Base-by-base conservation (phyloP, 495 filamentous ascomycete species). In the Amorphotheca resinae region DNA sequence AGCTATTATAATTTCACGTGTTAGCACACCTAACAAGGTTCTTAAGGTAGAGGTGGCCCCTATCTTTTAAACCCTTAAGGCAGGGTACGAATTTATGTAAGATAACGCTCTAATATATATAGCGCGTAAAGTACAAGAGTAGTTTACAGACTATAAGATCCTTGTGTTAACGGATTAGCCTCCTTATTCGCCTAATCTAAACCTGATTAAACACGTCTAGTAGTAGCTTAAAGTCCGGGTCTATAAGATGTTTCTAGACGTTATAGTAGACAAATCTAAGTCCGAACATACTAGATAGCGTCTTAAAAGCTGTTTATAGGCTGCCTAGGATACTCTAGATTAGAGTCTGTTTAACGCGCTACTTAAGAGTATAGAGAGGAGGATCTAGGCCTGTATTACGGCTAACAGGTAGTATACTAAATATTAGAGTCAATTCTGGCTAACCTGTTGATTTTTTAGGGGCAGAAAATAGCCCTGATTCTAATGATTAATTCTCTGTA, bases 41-140 rank as follows among this genome's bases (percentile, higher is more conserved):
- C 30, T 42, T 11, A 16, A 42, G 3, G 14, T 17, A 17, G 4
- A 32, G 18, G 40, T 42, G 4, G 15, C 3, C 3, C 16, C 20
- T 32, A 33, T 42, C 11, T 26, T 38, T 18, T 4, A 38, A 17
- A 14, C 6, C 6, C 8, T 38, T 9, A 17, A 34, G 20, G 9
- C n/a, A 38, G 35, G n/a, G 8, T 38, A 38, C 20, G 35, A 38
- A 18, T 38, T 38, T 22, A 38, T 38, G 18, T 22, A 38, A 22
- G 35, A 38, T 38, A 38, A 38, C 17, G 35, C 35, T n/a, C 20
- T 16, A 17, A 38, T 38, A 14, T 22, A 38, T 14, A 38, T 16
- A 3, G n/a, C n/a, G 20, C 3, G n/a, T 3, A 38, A 38, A 20
- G 35, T 38, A 6, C 16, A 38, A 16, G 35, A 4, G 7, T 38